phyloP scores from a whole-genome alignment of 169 alveolate species.

The Eimeria maxima region DNA sequence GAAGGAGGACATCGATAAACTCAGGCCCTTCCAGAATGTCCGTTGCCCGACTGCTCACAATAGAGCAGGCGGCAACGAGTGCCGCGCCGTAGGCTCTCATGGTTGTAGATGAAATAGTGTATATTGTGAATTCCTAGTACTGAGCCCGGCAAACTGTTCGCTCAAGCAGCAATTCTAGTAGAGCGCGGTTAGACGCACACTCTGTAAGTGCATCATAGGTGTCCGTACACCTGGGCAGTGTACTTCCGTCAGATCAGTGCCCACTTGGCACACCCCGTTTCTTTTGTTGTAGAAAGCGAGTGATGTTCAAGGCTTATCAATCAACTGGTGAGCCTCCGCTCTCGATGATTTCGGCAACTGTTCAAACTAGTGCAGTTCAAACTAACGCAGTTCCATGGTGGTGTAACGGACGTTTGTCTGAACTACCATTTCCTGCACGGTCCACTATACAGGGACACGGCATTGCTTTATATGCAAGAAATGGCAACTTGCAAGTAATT shows the following conservation, averaged over 20 bases:
- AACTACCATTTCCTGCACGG: neutral
- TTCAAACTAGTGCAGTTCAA: neutral
- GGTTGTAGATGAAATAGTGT: constrained; percentile 30
- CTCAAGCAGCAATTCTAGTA: constrained; percentile 73
- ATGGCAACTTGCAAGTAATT: no score
- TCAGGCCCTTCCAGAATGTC: constrained; percentile 62
- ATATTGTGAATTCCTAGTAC: constrained; percentile 18
- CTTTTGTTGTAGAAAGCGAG: neutral
- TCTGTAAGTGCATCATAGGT: neutral
- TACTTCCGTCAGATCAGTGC: neutral
- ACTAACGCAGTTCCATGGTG: neutral
- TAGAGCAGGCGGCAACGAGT: constrained; percentile 67
- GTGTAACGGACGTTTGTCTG: neutral
- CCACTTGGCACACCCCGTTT: neutral
- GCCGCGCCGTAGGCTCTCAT: constrained; percentile 74
- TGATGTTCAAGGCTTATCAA: neutral
- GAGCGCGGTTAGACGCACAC: constrained; percentile 31
- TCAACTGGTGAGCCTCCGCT: neutral
- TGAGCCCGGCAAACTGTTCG: constrained; percentile 69
- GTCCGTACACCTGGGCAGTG: constrained; percentile 70
- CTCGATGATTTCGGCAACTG: neutral
- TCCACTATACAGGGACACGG: neutral
- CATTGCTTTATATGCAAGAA: neutral
- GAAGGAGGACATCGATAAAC: constrained; percentile 70
- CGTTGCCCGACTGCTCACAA: constrained; percentile 73